Evolutionary conservation across 305 asterid species (phyloP), one percentile per base, ranked within the genome.

Genomic region (Nicotiana rustica): DNA sequence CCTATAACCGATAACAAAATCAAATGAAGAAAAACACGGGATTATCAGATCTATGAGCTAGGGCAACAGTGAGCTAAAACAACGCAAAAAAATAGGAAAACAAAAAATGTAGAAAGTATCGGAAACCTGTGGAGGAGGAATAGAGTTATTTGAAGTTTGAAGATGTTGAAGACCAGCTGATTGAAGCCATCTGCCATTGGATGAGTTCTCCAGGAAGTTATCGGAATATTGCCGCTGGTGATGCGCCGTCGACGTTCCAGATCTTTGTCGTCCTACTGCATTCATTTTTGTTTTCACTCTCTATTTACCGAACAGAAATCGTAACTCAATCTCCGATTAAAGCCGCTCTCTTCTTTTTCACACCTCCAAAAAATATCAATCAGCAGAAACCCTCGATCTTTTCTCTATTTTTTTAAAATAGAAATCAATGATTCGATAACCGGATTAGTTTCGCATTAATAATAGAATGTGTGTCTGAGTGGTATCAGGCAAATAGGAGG

Each of bases 81-180:
- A 38, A 73, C 21, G 8, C 3, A 18, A 47, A 47, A 44, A 8
- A 12, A 19, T 7, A 41, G 49, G 49, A 41, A 41, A 41, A 7
- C 2, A 81, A 70, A 79, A 81, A 66, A 65, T 10, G 56, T 3
- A 71, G 29, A 86, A 85, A 55, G 36, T 38, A 79, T 70, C 78
- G 6, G 38, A 19, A 49, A 95, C 97, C 93, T 90, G 96, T n/a
- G 84, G 86, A 19, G 93, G 91, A 86, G 95, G 91, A 87, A 73
- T 86, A 79, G 91, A 90, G 88, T 88, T 91, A 90, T 80, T 90
- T 2, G 97, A 89, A 29, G 98, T 90, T 86, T 95, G 99, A 1
- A 92, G 89, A 83, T 95, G 99, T 83, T 97, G 99, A 78, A 95
- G 86, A 68, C 99, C 99, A 85, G 99, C 97, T 78, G 99, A 97